A percentile compares a stretch with the other conserved stretches of the same genome.
phyloP scores from a whole-genome alignment of 2,329 filamentous ascomycete species.

The Curvularia verruculosa region DNA sequence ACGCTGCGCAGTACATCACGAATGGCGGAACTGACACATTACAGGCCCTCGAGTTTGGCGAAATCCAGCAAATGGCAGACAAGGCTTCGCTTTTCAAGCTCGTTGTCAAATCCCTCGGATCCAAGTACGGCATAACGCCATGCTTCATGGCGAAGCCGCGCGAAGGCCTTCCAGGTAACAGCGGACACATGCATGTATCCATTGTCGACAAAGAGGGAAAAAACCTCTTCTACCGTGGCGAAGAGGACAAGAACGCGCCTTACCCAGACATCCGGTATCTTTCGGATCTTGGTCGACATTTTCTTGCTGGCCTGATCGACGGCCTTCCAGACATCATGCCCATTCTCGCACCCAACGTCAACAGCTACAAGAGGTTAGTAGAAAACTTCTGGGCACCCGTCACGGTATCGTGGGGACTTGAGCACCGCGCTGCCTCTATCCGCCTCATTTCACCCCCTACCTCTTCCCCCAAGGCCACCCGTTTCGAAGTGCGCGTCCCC shows the following conservation, averaged over 20 bases:
- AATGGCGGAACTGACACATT: slow-evolving; percentile 40
- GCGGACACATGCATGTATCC: slow-evolving; percentile 93
- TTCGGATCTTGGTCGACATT: slow-evolving; percentile 88
- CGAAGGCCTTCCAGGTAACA: slow-evolving; percentile 89
- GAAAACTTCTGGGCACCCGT: slow-evolving; percentile 99
- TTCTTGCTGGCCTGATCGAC: slow-evolving; percentile 86
- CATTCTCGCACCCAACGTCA: slow-evolving; percentile 89
- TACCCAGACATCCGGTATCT: slow-evolving; percentile 70
- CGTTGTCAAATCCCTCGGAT: slow-evolving; percentile 85
- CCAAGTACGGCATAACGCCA: slow-evolving; percentile 87
- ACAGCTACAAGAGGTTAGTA: slow-evolving; percentile 96
- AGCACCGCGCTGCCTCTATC: slow-evolving; percentile 91
- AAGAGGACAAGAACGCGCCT: slow-evolving; percentile 69
- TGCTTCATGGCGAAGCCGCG: slow-evolving; percentile 99
- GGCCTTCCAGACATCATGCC: slow-evolving; percentile 97
- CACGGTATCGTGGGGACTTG: slow-evolving; percentile 94
- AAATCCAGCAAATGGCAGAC: slow-evolving; percentile 89
- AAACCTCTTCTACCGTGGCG: slow-evolving; percentile 81
- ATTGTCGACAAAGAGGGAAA: slow-evolving; percentile 78
- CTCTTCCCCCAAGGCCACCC: slow-evolving; percentile 80
- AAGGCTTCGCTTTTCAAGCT: slow-evolving; percentile 93
- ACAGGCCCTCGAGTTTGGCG: slow-evolving; percentile 84
- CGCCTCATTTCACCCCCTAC: slow-evolving; percentile 89
- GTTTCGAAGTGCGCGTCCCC: slow-evolving; percentile 90
- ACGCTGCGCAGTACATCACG: not conserved